Conservation (phyloP, 2,329 filamentous ascomycete genomes). For the Grosmannia penicillata region DNA sequence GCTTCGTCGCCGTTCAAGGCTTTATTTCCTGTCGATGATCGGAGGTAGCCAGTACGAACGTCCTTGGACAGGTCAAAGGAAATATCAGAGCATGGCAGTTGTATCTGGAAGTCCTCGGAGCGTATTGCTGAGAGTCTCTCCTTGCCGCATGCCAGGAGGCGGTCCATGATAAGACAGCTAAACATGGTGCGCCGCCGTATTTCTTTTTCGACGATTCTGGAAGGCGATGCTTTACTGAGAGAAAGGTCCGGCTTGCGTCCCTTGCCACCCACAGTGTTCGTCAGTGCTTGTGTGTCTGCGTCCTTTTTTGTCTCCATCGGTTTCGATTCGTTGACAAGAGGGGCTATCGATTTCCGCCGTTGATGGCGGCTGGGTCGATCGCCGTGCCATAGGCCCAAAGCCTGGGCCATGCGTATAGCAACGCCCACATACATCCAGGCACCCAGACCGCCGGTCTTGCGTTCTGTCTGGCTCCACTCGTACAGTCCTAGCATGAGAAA, state of each 20-base stretch:
- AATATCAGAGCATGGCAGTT: slow-evolving; percentile 52
- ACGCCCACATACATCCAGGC: slow-evolving; percentile 54
- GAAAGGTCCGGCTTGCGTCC: too few species aligned
- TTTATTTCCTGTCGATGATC: neutral
- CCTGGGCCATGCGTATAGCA: slow-evolving; percentile 49
- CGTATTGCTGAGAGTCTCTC: slow-evolving; percentile 44
- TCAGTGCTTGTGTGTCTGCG: too few species aligned
- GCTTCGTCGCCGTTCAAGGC: slow-evolving; percentile 3
- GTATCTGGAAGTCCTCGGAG: slow-evolving; percentile 44
- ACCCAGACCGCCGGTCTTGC: slow-evolving; percentile 33
- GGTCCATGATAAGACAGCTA: slow-evolving; percentile 59
- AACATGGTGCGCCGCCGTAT: slow-evolving; percentile 56
- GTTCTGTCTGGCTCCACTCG: slow-evolving; percentile 51
- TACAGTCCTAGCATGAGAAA: slow-evolving; percentile 58
- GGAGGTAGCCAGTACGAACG: slow-evolving; percentile 36
- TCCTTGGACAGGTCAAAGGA: slow-evolving; percentile 48
- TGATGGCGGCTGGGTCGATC: slow-evolving; percentile 9
- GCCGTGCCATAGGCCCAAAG: slow-evolving; percentile 44
- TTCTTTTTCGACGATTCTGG: slow-evolving; percentile 42
- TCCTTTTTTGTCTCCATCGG: too few species aligned
- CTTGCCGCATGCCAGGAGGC: slow-evolving; percentile 51
- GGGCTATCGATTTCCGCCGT: slow-evolving; percentile 1
- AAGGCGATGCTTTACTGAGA: too few species aligned
- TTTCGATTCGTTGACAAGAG: too few species aligned
- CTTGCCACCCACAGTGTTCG: too few species aligned